phyloP scores from a whole-genome alignment of 2,329 filamentous ascomycete genomes.

The Microdochium bolleyi region DNA sequence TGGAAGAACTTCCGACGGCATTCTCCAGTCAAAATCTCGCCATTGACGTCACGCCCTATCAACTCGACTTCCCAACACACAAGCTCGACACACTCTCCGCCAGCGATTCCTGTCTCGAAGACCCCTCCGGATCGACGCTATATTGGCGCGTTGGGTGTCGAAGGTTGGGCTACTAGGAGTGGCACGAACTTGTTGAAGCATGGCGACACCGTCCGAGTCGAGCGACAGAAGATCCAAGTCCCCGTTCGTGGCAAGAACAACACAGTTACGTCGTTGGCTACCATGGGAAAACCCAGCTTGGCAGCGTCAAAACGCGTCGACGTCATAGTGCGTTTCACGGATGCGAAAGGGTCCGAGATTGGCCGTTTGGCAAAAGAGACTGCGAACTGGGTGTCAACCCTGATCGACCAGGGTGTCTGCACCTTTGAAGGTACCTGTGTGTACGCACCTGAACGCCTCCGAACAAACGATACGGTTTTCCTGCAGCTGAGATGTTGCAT shows the following conservation, averaged over 20 bases:
- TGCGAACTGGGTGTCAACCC: constrained; percentile 83
- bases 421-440: constrained; percentile 82
- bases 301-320: constrained; percentile 64
- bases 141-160: constrained; percentile 84
- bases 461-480: constrained; percentile 92
- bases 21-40: constrained; percentile 6
- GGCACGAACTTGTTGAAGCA: constrained; percentile 68
- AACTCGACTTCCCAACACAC: background rate
- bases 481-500: constrained; percentile 77
- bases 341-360: constrained; percentile 68
- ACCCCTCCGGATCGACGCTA: constrained; percentile 52
- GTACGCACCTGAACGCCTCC: constrained; percentile 74
- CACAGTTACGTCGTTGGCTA: constrained; percentile 22
- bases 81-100: constrained; percentile 1
- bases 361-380: constrained; percentile 81
- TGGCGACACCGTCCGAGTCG: constrained; percentile 77
- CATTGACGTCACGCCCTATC: constrained; percentile 2
- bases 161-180: constrained; percentile 85
- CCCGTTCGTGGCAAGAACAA: constrained; percentile 38
- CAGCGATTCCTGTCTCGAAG: constrained; percentile 4
- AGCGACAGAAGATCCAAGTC: constrained; percentile 70
- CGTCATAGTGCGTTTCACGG: constrained; percentile 87
- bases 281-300: constrained; percentile 27
- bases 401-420: constrained; percentile 87
- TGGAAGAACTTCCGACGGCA: constrained; percentile 43